phyloP scores from a whole-genome alignment of 768 basidiomycete genomes.

The Hericium coralloides region DNA sequence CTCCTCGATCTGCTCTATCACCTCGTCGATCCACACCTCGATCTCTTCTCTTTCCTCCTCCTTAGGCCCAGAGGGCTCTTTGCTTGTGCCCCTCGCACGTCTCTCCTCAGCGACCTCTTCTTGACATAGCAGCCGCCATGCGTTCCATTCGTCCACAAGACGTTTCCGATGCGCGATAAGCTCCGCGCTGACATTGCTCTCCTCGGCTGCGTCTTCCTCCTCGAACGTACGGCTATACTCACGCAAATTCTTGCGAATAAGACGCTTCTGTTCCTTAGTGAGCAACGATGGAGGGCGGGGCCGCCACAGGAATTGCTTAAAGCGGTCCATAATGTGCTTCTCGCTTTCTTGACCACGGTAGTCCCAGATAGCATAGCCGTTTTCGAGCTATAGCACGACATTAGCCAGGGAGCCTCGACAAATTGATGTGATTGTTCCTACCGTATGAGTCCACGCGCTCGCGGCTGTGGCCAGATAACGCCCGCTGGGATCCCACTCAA shows the following conservation, averaged over 20 bases:
- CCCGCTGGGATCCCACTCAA: constrained; percentile 98
- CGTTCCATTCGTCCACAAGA: constrained; percentile 97
- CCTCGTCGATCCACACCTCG: constrained; percentile 90
- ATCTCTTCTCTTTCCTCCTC: constrained; percentile 77
- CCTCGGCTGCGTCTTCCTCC: constrained; percentile 94
- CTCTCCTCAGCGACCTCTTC: constrained; percentile 55
- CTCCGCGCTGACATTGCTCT: constrained; percentile 91
- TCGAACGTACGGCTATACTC: constrained; percentile 91
- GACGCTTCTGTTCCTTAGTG: constrained; percentile 79
- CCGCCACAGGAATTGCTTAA: constrained; percentile 99
- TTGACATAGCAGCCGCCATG: constrained; percentile 76
- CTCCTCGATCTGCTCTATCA: constrained; percentile 89
- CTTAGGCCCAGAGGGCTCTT: constrained; percentile 25
- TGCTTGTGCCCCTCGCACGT: constrained; percentile 27
- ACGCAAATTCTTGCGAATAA: constrained; percentile 78
- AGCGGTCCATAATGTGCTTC: constrained; percentile 82
- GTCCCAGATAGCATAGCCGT: constrained; percentile 96
- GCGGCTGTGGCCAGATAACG: constrained; percentile 90
- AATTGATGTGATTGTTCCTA: constrained; percentile 29
- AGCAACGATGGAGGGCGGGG: constrained; percentile 88
- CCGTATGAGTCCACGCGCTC: constrained; percentile 91
- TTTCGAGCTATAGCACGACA: constrained; percentile 62
- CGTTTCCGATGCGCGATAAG: constrained; percentile 83
- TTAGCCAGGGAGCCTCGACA: background rate
- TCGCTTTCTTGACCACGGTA: constrained; percentile 95